Evolutionary conservation across 1,139 yeast species (phyloP).

Genomic region (Magnusiomyces fungicola): DNA sequence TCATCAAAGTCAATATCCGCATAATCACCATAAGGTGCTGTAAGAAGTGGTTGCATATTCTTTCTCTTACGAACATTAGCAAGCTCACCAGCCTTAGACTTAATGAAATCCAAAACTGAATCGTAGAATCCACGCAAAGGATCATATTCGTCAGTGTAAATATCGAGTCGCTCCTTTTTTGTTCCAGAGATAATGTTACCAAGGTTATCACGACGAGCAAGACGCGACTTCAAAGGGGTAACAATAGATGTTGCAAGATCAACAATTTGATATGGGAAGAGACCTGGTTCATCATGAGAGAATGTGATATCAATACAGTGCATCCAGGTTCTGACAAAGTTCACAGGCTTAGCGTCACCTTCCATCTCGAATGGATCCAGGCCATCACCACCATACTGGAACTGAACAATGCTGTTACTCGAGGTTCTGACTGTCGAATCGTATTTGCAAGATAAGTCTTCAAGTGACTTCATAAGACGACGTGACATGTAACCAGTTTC

Average conservation of each 20-base stretch:
- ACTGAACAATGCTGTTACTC: constrained; percentile 92
- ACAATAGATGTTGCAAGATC: constrained; percentile 50
- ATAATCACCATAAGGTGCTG: constrained; percentile 39
- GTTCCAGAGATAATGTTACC: constrained; percentile 51
- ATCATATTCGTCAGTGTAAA: constrained; percentile 67
- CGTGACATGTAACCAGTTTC: constrained; percentile 99
- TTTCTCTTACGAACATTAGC: constrained; percentile 51
- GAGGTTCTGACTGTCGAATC: constrained; percentile 95
- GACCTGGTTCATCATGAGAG: constrained; percentile 45
- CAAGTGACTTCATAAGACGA: constrained; percentile 95
- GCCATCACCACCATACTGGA: constrained; percentile 98
- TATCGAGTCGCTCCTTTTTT: constrained; percentile 20
- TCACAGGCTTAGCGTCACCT: constrained; percentile 96
- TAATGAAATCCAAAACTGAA: constrained; percentile 59
- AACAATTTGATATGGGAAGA: constrained; percentile 65
- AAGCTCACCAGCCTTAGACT: constrained; percentile 48
- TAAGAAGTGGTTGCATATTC: constrained; percentile 41
- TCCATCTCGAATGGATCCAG: constrained; percentile 98
- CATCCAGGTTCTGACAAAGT: constrained; percentile 90
- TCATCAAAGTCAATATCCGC: constrained; percentile 44
- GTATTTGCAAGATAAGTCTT: constrained; percentile 89
- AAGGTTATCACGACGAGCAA: constrained; percentile 64
- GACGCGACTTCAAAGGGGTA: constrained; percentile 50
- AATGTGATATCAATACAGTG: constrained; percentile 76
- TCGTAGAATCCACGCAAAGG: constrained; percentile 79